Percentiles rank a stretch among this genome's conserved stretches.
Evolutionary conservation across 768 basidiomycete species (phyloP).

Genomic region (Boletus rubescentipes): DNA sequence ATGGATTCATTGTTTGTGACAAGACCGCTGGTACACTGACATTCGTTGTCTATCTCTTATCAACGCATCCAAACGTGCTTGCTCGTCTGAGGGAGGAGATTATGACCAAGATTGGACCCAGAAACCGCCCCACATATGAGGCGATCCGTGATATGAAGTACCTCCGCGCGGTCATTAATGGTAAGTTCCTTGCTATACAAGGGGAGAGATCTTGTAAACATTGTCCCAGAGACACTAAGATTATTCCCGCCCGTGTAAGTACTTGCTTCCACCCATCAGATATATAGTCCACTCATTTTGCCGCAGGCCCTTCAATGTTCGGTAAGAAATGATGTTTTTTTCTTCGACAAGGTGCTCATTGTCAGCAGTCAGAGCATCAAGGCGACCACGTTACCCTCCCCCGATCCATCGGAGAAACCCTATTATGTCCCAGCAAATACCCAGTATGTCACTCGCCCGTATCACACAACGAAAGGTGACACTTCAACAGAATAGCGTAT

Average conservation of each 20-base stretch:
- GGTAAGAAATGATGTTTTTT: slow-evolving; percentile 27
- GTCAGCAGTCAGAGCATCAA: slow-evolving; percentile 43
- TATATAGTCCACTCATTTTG: neutral
- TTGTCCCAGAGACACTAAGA: slow-evolving; percentile 48
- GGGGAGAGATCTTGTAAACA: neutral
- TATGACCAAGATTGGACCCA: slow-evolving; percentile 47
- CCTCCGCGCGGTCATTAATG: slow-evolving; percentile 63
- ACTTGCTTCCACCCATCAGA: neutral
- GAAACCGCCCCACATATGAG: slow-evolving; percentile 49
- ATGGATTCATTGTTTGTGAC: slow-evolving; percentile 16
- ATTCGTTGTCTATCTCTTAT: slow-evolving; percentile 43
- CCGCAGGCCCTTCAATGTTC: slow-evolving; percentile 46
- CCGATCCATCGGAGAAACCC: slow-evolving; percentile 17
- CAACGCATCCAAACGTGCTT: slow-evolving; percentile 48
- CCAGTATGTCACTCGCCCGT: slow-evolving; percentile 19
- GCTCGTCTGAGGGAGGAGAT: slow-evolving; percentile 55
- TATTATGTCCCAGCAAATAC: slow-evolving; percentile 42
- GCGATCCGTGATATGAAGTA: slow-evolving; percentile 63
- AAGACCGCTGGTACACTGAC: slow-evolving; percentile 40
- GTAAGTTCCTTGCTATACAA: slow-evolving; percentile 26
- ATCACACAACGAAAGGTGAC: neutral
- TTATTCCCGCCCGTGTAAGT: slow-evolving; percentile 51
- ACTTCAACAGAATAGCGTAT: slow-evolving; percentile 37
- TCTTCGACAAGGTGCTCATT: neutral
- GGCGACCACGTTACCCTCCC: slow-evolving; percentile 45